Evolutionary conservation across 495 filamentous ascomycete genomes (phyloP).

Genomic region (Terfezia boudieri): DNA sequence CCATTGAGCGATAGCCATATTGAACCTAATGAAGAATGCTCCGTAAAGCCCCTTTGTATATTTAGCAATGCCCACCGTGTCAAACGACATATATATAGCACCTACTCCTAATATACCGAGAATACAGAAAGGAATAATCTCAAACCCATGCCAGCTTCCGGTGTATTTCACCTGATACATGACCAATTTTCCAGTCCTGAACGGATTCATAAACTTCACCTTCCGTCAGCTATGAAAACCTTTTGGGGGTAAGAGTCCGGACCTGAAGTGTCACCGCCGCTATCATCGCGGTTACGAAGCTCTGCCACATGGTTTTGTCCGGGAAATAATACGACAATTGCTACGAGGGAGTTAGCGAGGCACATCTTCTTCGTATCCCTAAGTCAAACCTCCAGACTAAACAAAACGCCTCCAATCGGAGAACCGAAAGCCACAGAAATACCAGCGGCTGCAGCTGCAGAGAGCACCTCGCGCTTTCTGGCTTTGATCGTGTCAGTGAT

Average conservation of each 20-base stretch:
- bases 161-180: slow-evolving; percentile 93
- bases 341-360: slow-evolving; percentile 12
- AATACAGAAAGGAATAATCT: slow-evolving; percentile 69
- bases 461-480: slow-evolving; percentile 85
- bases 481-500: slow-evolving; percentile 25
- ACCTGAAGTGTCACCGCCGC: slow-evolving; percentile 72
- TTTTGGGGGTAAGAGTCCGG: background rate
- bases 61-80: background rate
- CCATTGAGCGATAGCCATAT: slow-evolving; percentile 71
- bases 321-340: slow-evolving; percentile 97
- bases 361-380: too few species aligned
- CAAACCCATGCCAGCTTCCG: slow-evolving; percentile 81
- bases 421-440: slow-evolving; percentile 96
- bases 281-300: slow-evolving; percentile 96
- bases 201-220: slow-evolving; percentile 53
- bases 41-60: slow-evolving; percentile 50
- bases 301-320: slow-evolving; percentile 99
- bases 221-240: too few species aligned
- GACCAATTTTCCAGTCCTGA: slow-evolving; percentile 87
- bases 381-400: slow-evolving; percentile 56
- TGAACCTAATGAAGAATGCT: slow-evolving; percentile 80
- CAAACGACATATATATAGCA: background rate
- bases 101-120: slow-evolving; percentile 58
- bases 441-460: slow-evolving; percentile 79
- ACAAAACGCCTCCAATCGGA: slow-evolving; percentile 79